Conservation (phyloP, 345 rosid species). For the Carallia brachiata region DNA sequence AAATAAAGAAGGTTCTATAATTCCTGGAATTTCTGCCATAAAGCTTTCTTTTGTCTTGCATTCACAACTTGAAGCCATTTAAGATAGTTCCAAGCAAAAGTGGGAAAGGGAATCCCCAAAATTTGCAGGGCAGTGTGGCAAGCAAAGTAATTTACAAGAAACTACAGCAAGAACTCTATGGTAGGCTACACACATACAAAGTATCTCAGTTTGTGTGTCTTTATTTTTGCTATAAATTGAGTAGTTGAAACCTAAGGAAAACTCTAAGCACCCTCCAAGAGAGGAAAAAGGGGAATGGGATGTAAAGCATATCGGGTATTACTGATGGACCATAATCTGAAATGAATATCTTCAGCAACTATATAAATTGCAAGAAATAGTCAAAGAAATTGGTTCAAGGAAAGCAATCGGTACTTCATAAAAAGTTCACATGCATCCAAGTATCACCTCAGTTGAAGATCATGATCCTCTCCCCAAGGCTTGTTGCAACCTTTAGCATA, state of each 20-base stretch:
- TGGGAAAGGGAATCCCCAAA: too few relatives aligned
- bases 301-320: background rate
- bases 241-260: background rate
- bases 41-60: too few relatives aligned
- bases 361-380: conserved; percentile 1
- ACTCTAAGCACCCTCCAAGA: background rate
- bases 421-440: conserved; percentile 27
- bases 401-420: conserved; percentile 25
- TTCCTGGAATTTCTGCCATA: too few relatives aligned
- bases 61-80: too few relatives aligned
- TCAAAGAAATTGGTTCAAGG: conserved; percentile 7
- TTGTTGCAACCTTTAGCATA: conserved; percentile 52
- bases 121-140: too few relatives aligned
- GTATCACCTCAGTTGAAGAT: conserved; percentile 87
- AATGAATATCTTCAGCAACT: background rate
- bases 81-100: too few relatives aligned
- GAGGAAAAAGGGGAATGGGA: too few relatives aligned
- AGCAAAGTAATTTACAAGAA: too few relatives aligned
- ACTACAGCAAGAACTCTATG: too few relatives aligned
- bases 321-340: background rate
- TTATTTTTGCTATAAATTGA: background rate
- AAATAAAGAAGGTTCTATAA: too few relatives aligned
- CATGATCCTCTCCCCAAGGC: conserved; percentile 97
- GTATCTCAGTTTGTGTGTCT: too few relatives aligned
- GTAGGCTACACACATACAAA: too few relatives aligned